These are phyloP conservation scores for Boletus subcaerulescens DNA, from an alignment of 768 basidiomycete species.

Conservation along the genomic window DNA sequence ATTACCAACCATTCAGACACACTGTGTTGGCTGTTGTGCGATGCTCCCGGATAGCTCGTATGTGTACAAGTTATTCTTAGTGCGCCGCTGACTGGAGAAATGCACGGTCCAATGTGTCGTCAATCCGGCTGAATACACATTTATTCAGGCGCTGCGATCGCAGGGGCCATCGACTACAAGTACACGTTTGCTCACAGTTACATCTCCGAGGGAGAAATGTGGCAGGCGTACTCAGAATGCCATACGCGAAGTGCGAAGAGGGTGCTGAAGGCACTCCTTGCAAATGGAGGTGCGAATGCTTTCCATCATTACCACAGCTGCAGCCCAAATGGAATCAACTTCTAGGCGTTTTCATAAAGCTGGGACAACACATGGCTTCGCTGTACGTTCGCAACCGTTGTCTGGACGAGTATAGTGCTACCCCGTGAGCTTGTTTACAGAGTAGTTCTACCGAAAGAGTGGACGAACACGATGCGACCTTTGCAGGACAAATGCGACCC, in stretches of 20 bases:
- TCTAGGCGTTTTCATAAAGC: constrained; percentile 78
- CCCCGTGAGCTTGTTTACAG: constrained; percentile 26
- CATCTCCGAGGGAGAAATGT: constrained; percentile 46
- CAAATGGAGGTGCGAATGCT: constrained; percentile 70
- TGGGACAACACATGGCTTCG: constrained; percentile 86
- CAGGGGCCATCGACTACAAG: constrained; percentile 72
- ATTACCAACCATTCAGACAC: constrained; percentile 73
- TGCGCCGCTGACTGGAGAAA: constrained; percentile 24
- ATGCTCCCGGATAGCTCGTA: constrained; percentile 76
- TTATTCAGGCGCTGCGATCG: constrained; percentile 53
- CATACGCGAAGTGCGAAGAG: constrained; percentile 80
- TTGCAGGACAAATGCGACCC: constrained; percentile 94
- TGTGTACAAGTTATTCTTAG: constrained; percentile 28
- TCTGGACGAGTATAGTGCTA: constrained; percentile 21
- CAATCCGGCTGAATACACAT: constrained; percentile 1
- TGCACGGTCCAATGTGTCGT: constrained; percentile 9
- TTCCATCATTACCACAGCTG: neutral
- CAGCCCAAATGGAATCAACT: neutral
- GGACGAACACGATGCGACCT: constrained; percentile 55
- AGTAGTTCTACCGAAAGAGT: constrained; percentile 58
- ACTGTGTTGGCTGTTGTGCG: constrained; percentile 67
- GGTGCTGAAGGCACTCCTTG: constrained; percentile 78
- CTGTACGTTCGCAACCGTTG: constrained; percentile 37
- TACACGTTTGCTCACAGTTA: constrained; percentile 55
- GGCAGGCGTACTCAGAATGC: constrained; percentile 66